phyloP scores from a whole-genome alignment of 257 asterid genomes.

The Jaltomata sinuosa region DNA sequence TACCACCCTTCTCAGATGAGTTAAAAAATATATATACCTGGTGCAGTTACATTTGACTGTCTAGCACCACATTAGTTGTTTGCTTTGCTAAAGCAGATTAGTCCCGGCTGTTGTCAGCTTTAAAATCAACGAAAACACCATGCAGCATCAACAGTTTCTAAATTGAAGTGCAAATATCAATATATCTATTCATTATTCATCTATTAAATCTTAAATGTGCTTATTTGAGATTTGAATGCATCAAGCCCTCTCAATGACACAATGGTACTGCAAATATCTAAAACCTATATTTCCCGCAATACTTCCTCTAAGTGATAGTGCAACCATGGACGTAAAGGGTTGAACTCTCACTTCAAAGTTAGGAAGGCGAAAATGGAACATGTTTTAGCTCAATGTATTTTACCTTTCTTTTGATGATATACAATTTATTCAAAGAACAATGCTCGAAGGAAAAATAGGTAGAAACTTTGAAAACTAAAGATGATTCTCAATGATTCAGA shows the following conservation, averaged over 20 bases:
- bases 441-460: not conserved
- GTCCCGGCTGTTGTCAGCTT: not conserved
- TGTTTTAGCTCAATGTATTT: not conserved
- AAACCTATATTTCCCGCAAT: not conserved
- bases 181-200: not conserved
- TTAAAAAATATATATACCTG: not conserved
- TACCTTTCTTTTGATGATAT: not conserved
- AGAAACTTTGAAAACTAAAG: not conserved
- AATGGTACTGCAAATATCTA: not conserved
- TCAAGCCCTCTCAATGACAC: not conserved
- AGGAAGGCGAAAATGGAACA: not conserved
- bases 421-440: not conserved
- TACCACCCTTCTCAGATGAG: not conserved
- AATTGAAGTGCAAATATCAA: not conserved
- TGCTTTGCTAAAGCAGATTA: not conserved
- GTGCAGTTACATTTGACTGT: not conserved
- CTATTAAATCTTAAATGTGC: not conserved
- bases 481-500: not conserved
- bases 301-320: not conserved
- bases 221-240: not conserved
- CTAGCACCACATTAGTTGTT: not conserved
- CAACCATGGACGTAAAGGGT: not conserved
- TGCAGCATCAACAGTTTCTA: not conserved
- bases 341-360: not conserved
- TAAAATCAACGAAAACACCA: not conserved